Base-by-base conservation (phyloP, 2,329 filamentous ascomycete species). In the Fusarium keratoplasticum region DNA sequence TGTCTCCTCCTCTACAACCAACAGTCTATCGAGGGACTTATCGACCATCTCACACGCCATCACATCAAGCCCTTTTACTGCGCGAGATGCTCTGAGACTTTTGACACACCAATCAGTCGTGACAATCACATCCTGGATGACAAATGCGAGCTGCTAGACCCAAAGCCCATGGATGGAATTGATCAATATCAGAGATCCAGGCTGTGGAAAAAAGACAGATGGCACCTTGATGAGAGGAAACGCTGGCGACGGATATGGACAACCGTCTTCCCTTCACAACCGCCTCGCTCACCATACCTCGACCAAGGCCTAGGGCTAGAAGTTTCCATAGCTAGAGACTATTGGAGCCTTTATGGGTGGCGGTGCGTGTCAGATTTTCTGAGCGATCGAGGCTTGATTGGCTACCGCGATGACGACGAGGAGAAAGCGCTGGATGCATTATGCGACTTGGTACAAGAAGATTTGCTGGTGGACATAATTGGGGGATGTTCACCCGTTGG, bases 191-290 rank as follows among this genome's bases (percentile, higher is more conserved):
- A 68, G 10, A 67, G 27, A 6, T 27, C 4, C 1, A 33, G 0
- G 0, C n/a, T 68, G 36, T 27, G 52, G n/a, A 55, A 9, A 11
- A 10, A 13, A 14, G 10, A 67, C 18, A 5, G n/a, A 33, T 6
- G 13, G 1, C 3, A 50, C 3, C 10, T 31, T 0, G 9, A 13
- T 3, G 66, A 67, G 3, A 29, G 7, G 1, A 27, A 27, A 2
- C 63, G 63, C 0, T 67, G 54, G 66, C 9, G 14, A 27, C 11
- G 44, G 0, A 40, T 67, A 4, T 68, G 66, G 66, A 44, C 29
- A 0, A 68, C 18, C 0, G 11, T 67, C 1, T 67, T 55, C 0
- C 66, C 63, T 1, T 13, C n/a, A 0, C 36, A 67, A 5, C 38
- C 38, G 8, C 63, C 63, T 0, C 6, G 18, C 0, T 47, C 44